Base-by-base conservation (phyloP, 306 rosid genomes). In the Mucuna pruriens region DNA sequence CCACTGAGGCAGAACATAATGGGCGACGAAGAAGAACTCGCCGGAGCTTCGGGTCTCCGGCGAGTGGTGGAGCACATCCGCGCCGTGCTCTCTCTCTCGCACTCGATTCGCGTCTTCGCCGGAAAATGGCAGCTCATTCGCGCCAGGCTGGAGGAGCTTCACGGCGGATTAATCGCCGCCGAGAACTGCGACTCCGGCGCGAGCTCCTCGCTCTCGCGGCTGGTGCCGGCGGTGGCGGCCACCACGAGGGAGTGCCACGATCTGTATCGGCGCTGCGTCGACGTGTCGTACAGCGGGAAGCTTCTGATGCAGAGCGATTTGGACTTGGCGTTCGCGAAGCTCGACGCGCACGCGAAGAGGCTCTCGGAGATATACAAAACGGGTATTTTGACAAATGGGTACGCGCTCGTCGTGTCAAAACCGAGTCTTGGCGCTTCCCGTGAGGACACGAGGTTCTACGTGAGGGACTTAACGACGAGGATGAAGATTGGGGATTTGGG, bases 231-330 rank as follows among this genome's bases (percentile, higher is more conserved):
- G 17, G 65, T 85, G 0, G 33, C 83, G 25, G 69, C 9, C 3
- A 90, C 97, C 3, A 60, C 71, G 6, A 76, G 40, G 17, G 97
- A 94, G 83, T 91, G 92, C 76, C 77, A 87, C 82, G 97, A 90
- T 70, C 90, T 92, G 26, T 93, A 92, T 36, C 90, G 85, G 13
- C 97, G 97, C 31, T 94, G 98, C 75, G 90, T 91, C 4, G 95
- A 94, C 67, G 85, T 92, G 10, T 90, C 97, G 2, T 94, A 87
- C 83, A 88, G 95, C 19, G 98, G 98, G 71, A 94, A 94, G 91
- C 97, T 94, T 38, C 92, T 94, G 83, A 94, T 94, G 98, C 98
- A 92, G 87, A 92, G 97, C 75, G 98, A 94, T 85, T 89, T 94
- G 87, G 97, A 92, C 61, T 86, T 87, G 55, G 78, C 89, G 73